Percentiles rank a stretch among this genome's conserved stretches.
Conservation (phyloP, 257 asterid genomes). For the Forsythia viridissima region DNA sequence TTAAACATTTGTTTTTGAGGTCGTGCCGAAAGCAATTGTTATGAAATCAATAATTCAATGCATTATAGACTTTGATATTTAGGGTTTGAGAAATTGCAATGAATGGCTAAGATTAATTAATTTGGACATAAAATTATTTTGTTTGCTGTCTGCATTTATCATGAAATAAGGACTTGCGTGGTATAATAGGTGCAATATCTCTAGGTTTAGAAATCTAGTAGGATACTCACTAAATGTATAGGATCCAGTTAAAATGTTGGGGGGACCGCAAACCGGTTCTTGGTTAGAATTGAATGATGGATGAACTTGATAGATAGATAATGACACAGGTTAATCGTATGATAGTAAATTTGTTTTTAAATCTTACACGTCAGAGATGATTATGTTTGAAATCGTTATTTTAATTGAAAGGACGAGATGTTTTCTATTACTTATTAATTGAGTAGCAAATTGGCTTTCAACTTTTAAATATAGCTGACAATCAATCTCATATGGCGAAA, state of each 20-base stretch:
- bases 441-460: too few species aligned
- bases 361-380: too few species aligned
- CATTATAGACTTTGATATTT: slow-evolving; percentile 19
- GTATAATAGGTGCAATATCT: background rate
- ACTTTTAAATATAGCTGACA: too few species aligned
- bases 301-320: too few species aligned
- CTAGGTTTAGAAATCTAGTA: background rate
- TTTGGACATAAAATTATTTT: background rate
- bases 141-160: slow-evolving; percentile 5
- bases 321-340: background rate
- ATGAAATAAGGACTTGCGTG: background rate
- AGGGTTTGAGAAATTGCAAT: slow-evolving; percentile 19
- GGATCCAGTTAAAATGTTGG: background rate
- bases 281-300: background rate
- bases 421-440: background rate
- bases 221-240: background rate
- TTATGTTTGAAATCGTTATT: too few species aligned
- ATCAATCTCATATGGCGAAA: too few species aligned
- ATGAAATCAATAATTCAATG: slow-evolving; percentile 18
- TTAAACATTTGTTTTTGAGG: slow-evolving; percentile 1
- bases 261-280: background rate
- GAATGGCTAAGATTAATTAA: slow-evolving; percentile 20
- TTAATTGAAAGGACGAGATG: background rate
- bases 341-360: background rate
- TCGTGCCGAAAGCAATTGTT: slow-evolving; percentile 13